A percentile compares a stretch with the other conserved stretches of the same genome.
Conservation (phyloP, 1,284 basidiomycete genomes). For the Ceratobasidium sp. region DNA sequence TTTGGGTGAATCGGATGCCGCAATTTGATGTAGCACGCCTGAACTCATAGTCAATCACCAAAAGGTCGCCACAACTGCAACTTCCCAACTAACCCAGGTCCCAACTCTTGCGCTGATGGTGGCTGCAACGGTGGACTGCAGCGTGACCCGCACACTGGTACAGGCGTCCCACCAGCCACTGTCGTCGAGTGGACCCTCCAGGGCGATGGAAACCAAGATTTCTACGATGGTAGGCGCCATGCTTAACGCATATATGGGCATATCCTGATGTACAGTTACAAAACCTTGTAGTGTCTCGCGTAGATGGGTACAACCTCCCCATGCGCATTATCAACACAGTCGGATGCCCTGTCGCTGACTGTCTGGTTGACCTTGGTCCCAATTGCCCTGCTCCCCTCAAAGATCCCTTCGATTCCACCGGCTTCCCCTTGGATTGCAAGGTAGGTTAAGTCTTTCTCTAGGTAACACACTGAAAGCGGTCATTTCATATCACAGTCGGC, state of each 20-base stretch:
- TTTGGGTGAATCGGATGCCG: constrained; percentile 41
- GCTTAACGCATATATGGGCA: constrained; percentile 48
- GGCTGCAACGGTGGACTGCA: constrained; percentile 62
- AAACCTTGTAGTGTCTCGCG: constrained; percentile 33
- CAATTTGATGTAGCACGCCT: not conserved
- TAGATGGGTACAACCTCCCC: constrained; percentile 47
- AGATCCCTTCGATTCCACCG: constrained; percentile 43
- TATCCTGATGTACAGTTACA: not conserved
- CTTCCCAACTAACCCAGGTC: constrained; percentile 54
- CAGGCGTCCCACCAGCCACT: constrained; percentile 51
- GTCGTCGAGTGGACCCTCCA: constrained; percentile 49
- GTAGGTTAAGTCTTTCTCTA: constrained; percentile 7
- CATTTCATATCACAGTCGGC: too few species aligned
- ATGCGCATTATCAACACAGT: constrained; percentile 31
- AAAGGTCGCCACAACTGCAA: constrained; percentile 57
- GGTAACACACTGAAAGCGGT: too few species aligned
- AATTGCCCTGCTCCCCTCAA: constrained; percentile 44
- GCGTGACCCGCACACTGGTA: constrained; percentile 63
- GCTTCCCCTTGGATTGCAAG: constrained; percentile 47
- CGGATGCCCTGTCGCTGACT: not conserved
- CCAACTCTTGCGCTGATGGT: constrained; percentile 64
- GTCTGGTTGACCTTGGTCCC: constrained; percentile 6
- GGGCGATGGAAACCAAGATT: constrained; percentile 52
- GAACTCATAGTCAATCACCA: not conserved
- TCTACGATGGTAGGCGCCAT: constrained; percentile 12